Percentiles rank a stretch among this genome's conserved stretches.
Evolutionary conservation across 768 basidiomycete genomes (phyloP).

Genomic region (Agaricus blazei): DNA sequence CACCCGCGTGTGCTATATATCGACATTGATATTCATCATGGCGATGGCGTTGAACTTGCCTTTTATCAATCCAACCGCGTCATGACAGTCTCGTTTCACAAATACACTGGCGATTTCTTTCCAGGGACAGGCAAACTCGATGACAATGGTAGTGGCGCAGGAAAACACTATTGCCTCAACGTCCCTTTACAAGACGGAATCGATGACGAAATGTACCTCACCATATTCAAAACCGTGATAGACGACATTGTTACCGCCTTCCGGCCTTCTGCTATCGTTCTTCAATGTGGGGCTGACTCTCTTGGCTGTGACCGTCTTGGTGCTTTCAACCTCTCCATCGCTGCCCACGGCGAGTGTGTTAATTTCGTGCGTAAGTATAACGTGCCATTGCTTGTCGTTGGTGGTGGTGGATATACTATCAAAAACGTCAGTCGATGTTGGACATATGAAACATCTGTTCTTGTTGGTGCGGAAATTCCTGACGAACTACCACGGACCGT

Average conservation of each 20-base stretch:
- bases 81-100: slow-evolving; percentile 98
- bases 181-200: slow-evolving; percentile 95
- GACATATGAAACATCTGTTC: slow-evolving; percentile 96
- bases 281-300: slow-evolving; percentile 97
- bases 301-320: slow-evolving; percentile 92
- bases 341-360: slow-evolving; percentile 97
- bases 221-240: slow-evolving; percentile 93
- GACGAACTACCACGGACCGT: slow-evolving; percentile 85
- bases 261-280: slow-evolving; percentile 83
- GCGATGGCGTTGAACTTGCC: slow-evolving; percentile 96
- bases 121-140: slow-evolving; percentile 95
- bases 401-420: slow-evolving; percentile 96
- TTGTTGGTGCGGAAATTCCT: slow-evolving; percentile 78
- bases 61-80: slow-evolving; percentile 99
- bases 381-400: slow-evolving; percentile 86
- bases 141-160: slow-evolving; percentile 82
- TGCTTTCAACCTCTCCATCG: slow-evolving; percentile 96
- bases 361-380: slow-evolving; percentile 92
- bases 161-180: slow-evolving; percentile 94
- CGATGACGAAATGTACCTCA: slow-evolving; percentile 95
- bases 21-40: slow-evolving; percentile 99
- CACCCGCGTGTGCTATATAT: slow-evolving; percentile 95
- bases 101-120: slow-evolving; percentile 98
- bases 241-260: slow-evolving; percentile 90
- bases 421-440: slow-evolving; percentile 98